phyloP scores from a whole-genome alignment of 495 filamentous ascomycete species.

The Podospora comata region DNA sequence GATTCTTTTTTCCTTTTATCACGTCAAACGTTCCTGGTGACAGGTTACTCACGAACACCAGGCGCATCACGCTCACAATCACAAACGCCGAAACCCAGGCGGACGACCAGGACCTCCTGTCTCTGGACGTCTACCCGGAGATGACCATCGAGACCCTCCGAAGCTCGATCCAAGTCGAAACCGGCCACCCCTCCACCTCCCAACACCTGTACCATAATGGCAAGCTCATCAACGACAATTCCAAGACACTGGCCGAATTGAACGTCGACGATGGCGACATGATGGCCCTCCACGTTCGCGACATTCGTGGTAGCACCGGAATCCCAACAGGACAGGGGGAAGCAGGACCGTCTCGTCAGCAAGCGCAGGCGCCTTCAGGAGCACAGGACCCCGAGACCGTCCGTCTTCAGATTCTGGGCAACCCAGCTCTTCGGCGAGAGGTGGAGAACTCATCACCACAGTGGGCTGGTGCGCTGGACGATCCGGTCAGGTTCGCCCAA shows the following conservation, averaged over 20 bases:
- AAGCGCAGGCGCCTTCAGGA: constrained; percentile 24
- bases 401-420: constrained; percentile 73
- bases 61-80: constrained; percentile 57
- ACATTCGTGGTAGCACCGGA: constrained; percentile 45
- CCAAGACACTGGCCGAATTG: constrained; percentile 76
- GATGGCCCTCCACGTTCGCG: constrained; percentile 76
- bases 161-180: constrained; percentile 66
- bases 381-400: constrained; percentile 73
- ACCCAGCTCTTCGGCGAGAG: constrained; percentile 67
- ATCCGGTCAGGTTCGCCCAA: constrained; percentile 70
- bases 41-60: constrained; percentile 10
- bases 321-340: constrained; percentile 28
- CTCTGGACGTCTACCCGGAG: constrained; percentile 75
- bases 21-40: neutral
- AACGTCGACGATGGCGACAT: constrained; percentile 87
- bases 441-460: constrained; percentile 68
- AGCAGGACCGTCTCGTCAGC: constrained; percentile 9
- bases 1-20: neutral
- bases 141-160: constrained; percentile 88
- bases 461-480: constrained; percentile 72
- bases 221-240: constrained; percentile 69
- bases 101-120: constrained; percentile 72
- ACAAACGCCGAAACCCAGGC: constrained; percentile 68
- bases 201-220: constrained; percentile 89
- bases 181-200: constrained; percentile 48